Evolutionary conservation across 768 basidiomycete genomes (phyloP), one percentile per base, ranked within the genome.

Genomic region (Rickenella mellea): DNA sequence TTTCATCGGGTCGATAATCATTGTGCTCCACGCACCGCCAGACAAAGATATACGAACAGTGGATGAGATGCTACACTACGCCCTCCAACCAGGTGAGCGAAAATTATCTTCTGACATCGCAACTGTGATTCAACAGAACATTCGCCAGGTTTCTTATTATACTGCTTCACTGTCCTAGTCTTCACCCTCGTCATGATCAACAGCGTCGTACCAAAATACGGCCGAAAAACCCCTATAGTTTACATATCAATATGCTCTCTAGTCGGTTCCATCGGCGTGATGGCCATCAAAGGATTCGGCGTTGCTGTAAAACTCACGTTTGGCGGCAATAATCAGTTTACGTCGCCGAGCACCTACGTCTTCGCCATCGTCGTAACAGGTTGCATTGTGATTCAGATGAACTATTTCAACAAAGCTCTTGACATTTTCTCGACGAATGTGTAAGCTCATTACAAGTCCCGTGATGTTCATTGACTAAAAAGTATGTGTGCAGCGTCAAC

Each of bases 231-330:
- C 48, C 96, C 96, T 2, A 51, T 91, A 47, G 84, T 96, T 24
- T 98, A 96, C 65, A 76, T 98, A 48, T 92, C 92, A 21, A 94
- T 99, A 55, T 98, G 96, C 62, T 97, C 93, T 9, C 61, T 97
- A 44, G 91, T 91, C 32, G 96, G 96, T 9, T 92, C 89, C 24
- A 79, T 99, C 32, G 91, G 90, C n/a, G 80, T 98, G 64, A 98
- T 99, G 96, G 85, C 91, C 30, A 86, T 97, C 71, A 99, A 99
- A 67, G 94, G 92, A 37, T 91, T 99, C 54, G 96, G 96, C 33
- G 82, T 97, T 36, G 94, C 96, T 2, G 75, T 99, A 54, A 98
- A 98, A 62, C 74, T 99, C 44, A 98, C 92, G 0, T 66, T 97
- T 44, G 73, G 77, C 8, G 93, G 94, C 35, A 87, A 88, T 57